A percentile compares a stretch with the other conserved stretches of the same genome.
Conservation (phyloP, 352 stramenopile species). For the Globisporangium spinosum region DNA sequence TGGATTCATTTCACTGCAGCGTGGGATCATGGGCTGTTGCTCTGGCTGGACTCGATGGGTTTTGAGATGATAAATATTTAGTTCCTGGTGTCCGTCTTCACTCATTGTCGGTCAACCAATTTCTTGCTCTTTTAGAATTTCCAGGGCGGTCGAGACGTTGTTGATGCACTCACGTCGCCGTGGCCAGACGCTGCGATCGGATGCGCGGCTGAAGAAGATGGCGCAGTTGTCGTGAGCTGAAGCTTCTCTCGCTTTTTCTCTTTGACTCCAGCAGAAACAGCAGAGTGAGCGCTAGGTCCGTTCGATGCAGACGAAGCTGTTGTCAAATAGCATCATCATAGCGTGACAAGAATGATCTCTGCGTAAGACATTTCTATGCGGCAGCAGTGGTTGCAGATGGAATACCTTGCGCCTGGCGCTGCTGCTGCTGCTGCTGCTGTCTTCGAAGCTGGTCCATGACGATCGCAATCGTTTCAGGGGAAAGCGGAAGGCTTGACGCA, state of each 20-base stretch:
- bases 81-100: background rate
- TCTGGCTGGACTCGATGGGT: background rate
- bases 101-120: background rate
- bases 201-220: background rate
- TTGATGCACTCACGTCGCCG: background rate
- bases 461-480: slow-evolving; percentile 40
- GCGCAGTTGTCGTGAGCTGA: background rate
- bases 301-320: slow-evolving; percentile 5
- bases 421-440: slow-evolving; percentile 17
- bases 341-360: background rate
- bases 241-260: slow-evolving; percentile 11
- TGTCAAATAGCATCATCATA: slow-evolving; percentile 5
- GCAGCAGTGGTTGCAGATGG: slow-evolving; percentile 5
- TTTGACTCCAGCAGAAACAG: slow-evolving; percentile 1
- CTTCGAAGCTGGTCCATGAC: slow-evolving; percentile 45
- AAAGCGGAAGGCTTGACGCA: slow-evolving; percentile 51
- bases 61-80: slow-evolving; percentile 8
- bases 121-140: slow-evolving; percentile 12
- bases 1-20: background rate
- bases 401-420: slow-evolving; percentile 8
- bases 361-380: slow-evolving; percentile 3
- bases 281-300: background rate
- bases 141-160: slow-evolving; percentile 18
- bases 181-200: background rate
- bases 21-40: background rate